phyloP scores from a whole-genome alignment of 208 protist genomes.

The Porcisia hertigi region DNA sequence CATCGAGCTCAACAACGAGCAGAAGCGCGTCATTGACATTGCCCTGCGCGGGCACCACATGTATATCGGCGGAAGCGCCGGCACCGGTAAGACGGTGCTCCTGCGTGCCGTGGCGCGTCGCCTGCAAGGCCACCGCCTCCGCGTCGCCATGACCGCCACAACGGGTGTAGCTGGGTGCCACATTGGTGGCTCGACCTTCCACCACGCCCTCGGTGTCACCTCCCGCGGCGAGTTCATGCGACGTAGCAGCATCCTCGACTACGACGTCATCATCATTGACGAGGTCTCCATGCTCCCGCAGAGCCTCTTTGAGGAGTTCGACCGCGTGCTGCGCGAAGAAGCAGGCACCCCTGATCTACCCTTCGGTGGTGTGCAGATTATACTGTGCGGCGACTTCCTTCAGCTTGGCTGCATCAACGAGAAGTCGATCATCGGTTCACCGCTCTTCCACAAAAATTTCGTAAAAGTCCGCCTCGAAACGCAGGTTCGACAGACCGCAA shows the following conservation, averaged over 20 bases:
- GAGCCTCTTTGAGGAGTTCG: conserved; percentile 89
- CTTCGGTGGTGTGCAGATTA: conserved; percentile 93
- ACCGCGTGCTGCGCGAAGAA: conserved; percentile 76
- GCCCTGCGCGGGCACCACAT: conserved; percentile 82
- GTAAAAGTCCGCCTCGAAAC: conserved; percentile 77
- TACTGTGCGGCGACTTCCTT: conserved; percentile 93
- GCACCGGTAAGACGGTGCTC: conserved; percentile 90
- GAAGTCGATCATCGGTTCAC: conserved; percentile 66
- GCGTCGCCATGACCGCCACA: conserved; percentile 90
- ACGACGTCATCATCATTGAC: conserved; percentile 93
- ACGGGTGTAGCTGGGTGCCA: conserved; percentile 91
- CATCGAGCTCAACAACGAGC: conserved; percentile 84
- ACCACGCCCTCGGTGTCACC: conserved; percentile 86
- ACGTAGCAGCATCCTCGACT: conserved; percentile 68
- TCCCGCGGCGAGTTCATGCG: conserved; percentile 79
- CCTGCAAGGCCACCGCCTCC: conserved; percentile 74
- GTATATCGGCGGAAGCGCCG: conserved; percentile 89
- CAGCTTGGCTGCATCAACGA: conserved; percentile 92
- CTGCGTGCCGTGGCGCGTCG: conserved; percentile 70
- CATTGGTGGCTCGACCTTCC: conserved; percentile 91
- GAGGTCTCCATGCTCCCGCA: conserved; percentile 92
- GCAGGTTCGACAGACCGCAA: conserved; percentile 66
- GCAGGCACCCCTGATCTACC: conserved; percentile 83
- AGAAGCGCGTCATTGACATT: conserved; percentile 83
- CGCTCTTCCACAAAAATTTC: conserved; percentile 72